phyloP scores from a whole-genome alignment of 495 filamentous ascomycete genomes.

The Aspergillus funiculosus region DNA sequence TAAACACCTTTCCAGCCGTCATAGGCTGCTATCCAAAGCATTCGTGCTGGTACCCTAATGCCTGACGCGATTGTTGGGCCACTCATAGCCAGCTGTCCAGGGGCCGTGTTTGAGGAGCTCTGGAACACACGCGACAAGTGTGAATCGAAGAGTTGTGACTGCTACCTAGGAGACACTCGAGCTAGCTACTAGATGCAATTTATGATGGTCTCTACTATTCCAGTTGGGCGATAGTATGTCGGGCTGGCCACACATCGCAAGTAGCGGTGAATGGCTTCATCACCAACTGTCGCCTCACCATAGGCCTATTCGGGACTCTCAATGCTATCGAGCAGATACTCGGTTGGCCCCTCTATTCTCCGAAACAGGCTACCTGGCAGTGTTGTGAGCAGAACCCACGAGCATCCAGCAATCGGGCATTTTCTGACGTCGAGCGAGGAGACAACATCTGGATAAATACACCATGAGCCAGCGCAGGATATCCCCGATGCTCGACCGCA shows the following conservation, averaged over 20 bases:
- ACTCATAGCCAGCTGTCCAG: not conserved
- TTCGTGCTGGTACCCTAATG: no score
- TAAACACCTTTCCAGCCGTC: not conserved
- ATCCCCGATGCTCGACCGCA: not conserved
- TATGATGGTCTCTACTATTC: no score
- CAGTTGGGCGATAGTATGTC: not conserved
- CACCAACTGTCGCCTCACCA: slow-evolving; percentile 14
- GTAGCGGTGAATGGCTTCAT: slow-evolving; percentile 8
- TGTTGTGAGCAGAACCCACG: not conserved
- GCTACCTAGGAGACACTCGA: no score
- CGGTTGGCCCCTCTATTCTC: no score
- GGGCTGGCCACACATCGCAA: not conserved
- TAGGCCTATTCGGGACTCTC: slow-evolving; percentile 5
- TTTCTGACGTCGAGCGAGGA: slow-evolving; percentile 5
- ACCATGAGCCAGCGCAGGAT: not conserved
- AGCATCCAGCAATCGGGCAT: not conserved
- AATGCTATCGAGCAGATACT: not conserved
- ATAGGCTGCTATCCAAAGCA: slow-evolving; percentile 2
- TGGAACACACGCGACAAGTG: no score
- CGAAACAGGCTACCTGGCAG: not conserved
- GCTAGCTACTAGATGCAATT: no score
- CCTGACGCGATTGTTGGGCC: not conserved
- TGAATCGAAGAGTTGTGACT: no score
- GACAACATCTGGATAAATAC: slow-evolving; percentile 1
- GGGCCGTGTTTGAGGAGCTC: no score